A percentile compares a stretch with the other conserved stretches of the same genome.
Evolutionary conservation across 768 basidiomycete genomes (phyloP).

Genomic region (Cystobasidiopsis lactophilus): DNA sequence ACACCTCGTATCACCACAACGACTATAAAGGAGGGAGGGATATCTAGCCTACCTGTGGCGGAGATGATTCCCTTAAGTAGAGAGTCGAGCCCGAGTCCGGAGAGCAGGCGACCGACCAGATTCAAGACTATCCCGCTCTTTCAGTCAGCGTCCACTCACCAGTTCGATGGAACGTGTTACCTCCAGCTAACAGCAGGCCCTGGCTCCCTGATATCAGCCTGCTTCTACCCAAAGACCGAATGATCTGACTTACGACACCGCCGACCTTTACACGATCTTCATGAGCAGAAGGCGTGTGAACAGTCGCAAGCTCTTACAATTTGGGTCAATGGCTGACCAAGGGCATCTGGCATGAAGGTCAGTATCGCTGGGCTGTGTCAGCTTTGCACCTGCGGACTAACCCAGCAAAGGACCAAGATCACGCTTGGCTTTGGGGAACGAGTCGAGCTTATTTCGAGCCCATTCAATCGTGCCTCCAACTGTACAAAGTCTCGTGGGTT

Average conservation of each 20-base stretch:
- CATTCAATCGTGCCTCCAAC: neutral
- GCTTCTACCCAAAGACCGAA: too few species aligned
- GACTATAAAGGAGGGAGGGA: neutral
- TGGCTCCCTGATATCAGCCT: too few species aligned
- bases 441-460: neutral
- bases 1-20: neutral
- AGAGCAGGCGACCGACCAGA: conserved; percentile 1
- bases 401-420: neutral
- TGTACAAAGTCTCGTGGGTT: neutral
- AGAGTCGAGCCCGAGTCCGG: neutral
- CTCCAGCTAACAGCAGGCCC: conserved; percentile 1
- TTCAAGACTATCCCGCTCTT: too few species aligned
- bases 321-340: neutral
- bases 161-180: too few species aligned
- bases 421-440: conserved; percentile 1
- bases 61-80: neutral
- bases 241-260: too few species aligned
- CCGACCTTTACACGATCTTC: too few species aligned
- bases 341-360: too few species aligned
- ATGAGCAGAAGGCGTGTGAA: too few species aligned
- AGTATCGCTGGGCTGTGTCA: too few species aligned
- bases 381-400: too few species aligned
- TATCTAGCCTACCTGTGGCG: too few species aligned
- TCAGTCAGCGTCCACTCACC: too few species aligned
- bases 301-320: neutral